Evolutionary conservation across 1,284 basidiomycete genomes (phyloP).

Genomic region (Sporisorium exsertum): DNA sequence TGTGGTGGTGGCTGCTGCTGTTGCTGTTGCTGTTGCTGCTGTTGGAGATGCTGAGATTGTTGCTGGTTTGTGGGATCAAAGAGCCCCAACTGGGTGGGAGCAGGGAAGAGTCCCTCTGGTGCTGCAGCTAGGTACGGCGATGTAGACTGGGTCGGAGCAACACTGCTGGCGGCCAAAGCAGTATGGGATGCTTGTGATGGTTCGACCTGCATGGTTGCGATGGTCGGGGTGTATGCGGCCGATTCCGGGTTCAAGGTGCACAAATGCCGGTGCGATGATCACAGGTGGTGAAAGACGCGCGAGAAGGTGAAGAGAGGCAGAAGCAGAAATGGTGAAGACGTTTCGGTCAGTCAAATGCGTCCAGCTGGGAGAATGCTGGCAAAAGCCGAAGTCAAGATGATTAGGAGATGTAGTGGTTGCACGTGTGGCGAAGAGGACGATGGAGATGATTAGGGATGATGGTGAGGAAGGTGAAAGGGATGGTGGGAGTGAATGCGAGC

Average conservation of each 20-base stretch:
- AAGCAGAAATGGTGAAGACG: not conserved
- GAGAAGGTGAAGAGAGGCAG: not conserved
- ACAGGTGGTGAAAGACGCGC: not conserved
- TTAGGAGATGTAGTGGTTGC: not conserved
- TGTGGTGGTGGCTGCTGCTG: constrained; percentile 31
- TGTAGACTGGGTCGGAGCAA: constrained; percentile 15
- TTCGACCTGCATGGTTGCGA: constrained; percentile 34
- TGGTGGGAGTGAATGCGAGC: constrained; percentile 19
- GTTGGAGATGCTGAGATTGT: constrained; percentile 29
- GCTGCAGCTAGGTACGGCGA: constrained; percentile 39
- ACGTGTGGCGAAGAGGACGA: not conserved
- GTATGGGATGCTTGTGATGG: constrained; percentile 25
- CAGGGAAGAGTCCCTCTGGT: constrained; percentile 29
- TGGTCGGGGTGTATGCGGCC: constrained; percentile 7
- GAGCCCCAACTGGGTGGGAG: constrained; percentile 16
- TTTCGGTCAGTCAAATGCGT: constrained; percentile 23
- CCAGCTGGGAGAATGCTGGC: not conserved
- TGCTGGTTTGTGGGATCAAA: constrained; percentile 25
- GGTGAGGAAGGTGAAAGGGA: not conserved
- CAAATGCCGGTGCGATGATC: constrained; percentile 22
- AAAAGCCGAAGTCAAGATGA: not conserved
- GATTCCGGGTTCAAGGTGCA: not conserved
- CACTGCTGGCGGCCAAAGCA: constrained; percentile 8
- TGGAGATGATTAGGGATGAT: constrained; percentile 11
- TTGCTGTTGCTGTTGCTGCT: constrained; percentile 33